These are phyloP conservation scores for Malbranchea zuffiana DNA, from an alignment of 2,329 filamentous ascomycete genomes.

Conservation along the genomic window DNA sequence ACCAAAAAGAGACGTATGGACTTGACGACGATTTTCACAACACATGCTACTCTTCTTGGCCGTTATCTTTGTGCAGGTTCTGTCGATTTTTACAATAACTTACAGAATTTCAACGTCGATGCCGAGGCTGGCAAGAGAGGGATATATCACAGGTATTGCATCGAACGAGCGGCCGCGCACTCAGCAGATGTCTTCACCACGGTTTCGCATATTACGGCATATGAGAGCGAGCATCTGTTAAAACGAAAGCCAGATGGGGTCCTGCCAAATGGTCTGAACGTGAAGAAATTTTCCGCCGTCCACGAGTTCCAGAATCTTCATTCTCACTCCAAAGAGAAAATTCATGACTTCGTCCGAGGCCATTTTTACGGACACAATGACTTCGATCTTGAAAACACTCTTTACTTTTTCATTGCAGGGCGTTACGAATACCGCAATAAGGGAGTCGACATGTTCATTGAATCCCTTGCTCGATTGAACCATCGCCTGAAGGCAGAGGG, in stretches of 20 bases:
- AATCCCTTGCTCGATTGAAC: conserved; percentile 87
- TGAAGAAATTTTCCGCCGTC: conserved; percentile 95
- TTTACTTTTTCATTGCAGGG: conserved; percentile 95
- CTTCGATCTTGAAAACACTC: conserved; percentile 89
- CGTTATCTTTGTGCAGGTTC: conserved; percentile 95
- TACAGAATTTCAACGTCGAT: conserved; percentile 94
- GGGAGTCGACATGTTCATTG: conserved; percentile 99
- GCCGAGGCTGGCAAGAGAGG: conserved; percentile 93
- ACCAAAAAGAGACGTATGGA: conserved; percentile 92
- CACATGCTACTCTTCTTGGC: conserved; percentile 87
- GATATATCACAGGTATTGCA: conserved; percentile 97
- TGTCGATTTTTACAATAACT: conserved; percentile 98
- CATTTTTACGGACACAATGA: conserved; percentile 99
- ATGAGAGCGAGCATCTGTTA: conserved; percentile 91
- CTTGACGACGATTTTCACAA: conserved; percentile 96
- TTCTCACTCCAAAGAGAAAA: conserved; percentile 93
- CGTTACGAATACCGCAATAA: conserved; percentile 98
- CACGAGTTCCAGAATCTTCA: conserved; percentile 99
- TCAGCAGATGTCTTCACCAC: conserved; percentile 95
- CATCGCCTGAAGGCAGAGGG: conserved; percentile 76
- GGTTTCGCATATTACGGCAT: conserved; percentile 95
- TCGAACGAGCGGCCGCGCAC: conserved; percentile 87
- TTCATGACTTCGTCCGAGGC: conserved; percentile 93
- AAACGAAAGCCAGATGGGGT: conserved; percentile 98
- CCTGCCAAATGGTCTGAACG: conserved; percentile 89